A percentile compares a stretch with the other conserved stretches of the same genome.
Conservation (phyloP, 1,284 basidiomycete species). For the Butyriboletus appendiculatus region DNA sequence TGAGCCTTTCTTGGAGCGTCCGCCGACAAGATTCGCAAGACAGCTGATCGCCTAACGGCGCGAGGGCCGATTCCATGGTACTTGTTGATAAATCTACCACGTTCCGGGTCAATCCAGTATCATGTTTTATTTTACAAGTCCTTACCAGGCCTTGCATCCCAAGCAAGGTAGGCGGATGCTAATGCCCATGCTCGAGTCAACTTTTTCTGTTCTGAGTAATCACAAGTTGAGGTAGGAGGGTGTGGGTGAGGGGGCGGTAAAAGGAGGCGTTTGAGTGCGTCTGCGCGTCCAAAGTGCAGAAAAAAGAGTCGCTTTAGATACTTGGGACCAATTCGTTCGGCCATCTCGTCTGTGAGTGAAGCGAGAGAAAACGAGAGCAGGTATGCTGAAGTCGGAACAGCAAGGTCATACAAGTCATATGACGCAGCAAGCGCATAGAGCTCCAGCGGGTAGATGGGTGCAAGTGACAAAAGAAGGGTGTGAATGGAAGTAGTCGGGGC, state of each 20-base stretch:
- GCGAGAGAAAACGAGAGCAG: slow-evolving; percentile 59
- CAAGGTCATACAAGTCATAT: slow-evolving; percentile 57
- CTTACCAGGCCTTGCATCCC: slow-evolving; percentile 67
- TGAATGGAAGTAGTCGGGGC: slow-evolving; percentile 44
- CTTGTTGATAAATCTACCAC: slow-evolving; percentile 56
- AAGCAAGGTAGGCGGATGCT: slow-evolving; percentile 65
- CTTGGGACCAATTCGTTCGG: slow-evolving; percentile 54
- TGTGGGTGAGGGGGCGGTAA: slow-evolving; percentile 63
- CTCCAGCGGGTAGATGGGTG: slow-evolving; percentile 55
- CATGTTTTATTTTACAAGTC: neutral
- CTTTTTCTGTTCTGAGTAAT: slow-evolving; percentile 62
- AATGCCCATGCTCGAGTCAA: slow-evolving; percentile 65
- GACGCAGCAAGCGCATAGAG: slow-evolving; percentile 60
- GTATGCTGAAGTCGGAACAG: slow-evolving; percentile 58
- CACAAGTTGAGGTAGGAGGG: slow-evolving; percentile 54
- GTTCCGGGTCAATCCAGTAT: slow-evolving; percentile 12
- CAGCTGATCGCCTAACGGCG: slow-evolving; percentile 58
- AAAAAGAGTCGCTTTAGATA: slow-evolving; percentile 45
- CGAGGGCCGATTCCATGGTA: slow-evolving; percentile 60
- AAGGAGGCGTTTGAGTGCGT: slow-evolving; percentile 59
- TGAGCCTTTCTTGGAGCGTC: slow-evolving; percentile 63
- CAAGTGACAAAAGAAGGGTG: slow-evolving; percentile 51
- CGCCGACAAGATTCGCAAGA: slow-evolving; percentile 61
- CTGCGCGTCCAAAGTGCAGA: slow-evolving; percentile 43
- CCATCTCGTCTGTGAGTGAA: slow-evolving; percentile 59